A percentile compares a stretch with the other conserved stretches of the same genome.
These are phyloP conservation scores for Torulaspora pretoriensis DNA, from an alignment of 1,139 yeast species.

Conservation along the genomic window DNA sequence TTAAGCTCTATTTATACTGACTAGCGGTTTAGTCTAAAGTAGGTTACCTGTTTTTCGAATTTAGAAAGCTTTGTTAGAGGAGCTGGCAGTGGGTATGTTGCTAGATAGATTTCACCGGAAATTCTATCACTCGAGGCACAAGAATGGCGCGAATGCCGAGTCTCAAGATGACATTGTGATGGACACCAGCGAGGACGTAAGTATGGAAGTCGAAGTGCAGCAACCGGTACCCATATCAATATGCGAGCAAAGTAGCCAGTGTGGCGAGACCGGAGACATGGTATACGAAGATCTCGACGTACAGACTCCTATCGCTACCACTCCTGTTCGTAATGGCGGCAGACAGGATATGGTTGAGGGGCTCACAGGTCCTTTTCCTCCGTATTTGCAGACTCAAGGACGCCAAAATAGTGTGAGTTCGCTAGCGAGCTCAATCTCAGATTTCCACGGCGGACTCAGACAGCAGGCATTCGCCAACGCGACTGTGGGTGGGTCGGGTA, in stretches of 20 bases:
- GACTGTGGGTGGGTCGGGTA: slow-evolving; percentile 10
- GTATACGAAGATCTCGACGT: slow-evolving; percentile 13
- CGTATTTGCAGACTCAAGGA: slow-evolving; percentile 17
- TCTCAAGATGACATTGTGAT: neutral
- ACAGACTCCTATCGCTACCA: slow-evolving; percentile 14
- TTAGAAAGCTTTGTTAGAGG: neutral
- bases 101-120: slow-evolving; percentile 21
- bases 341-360: slow-evolving; percentile 1
- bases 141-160: neutral
- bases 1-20: neutral
- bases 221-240: slow-evolving; percentile 11
- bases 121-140: slow-evolving; percentile 15
- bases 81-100: slow-evolving; percentile 12
- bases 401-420: slow-evolving; percentile 27
- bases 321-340: slow-evolving; percentile 9
- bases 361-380: slow-evolving; percentile 13
- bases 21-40: neutral
- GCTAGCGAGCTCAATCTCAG: slow-evolving; percentile 31
- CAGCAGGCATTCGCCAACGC: slow-evolving; percentile 12
- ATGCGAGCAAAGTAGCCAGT: neutral
- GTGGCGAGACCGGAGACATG: slow-evolving; percentile 15
- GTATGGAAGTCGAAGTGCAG: slow-evolving; percentile 1
- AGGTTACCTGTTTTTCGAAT: neutral
- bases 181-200: slow-evolving; percentile 1
- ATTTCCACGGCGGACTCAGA: slow-evolving; percentile 15